Base-by-base conservation (phyloP, 2,329 filamentous ascomycete genomes). In the Cadophora luteo-olivacea region DNA sequence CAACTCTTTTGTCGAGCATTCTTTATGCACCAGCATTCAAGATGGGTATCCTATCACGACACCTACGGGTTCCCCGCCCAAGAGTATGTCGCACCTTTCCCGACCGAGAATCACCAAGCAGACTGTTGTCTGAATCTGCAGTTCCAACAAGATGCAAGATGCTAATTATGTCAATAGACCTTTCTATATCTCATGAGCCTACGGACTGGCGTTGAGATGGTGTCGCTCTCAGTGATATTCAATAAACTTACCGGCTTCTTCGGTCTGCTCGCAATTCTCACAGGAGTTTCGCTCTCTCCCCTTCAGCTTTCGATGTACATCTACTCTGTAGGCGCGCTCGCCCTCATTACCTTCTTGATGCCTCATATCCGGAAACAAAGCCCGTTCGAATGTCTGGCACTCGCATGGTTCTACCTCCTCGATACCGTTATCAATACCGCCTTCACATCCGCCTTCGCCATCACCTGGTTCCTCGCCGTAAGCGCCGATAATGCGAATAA, bases 201-300 rank as follows among this genome's bases (percentile, higher is more conserved):
- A 65, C 92, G 93, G 75, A 95, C 92, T 41, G 94, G 93, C 73
- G 91, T 92, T 58, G 93, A 96, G 75, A 86, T 97, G 76, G 93
- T 97, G 76, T 90, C 92, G 4, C 85, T 96, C 70, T 89, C 92
- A 12, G 87, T 97, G 72, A 85, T 97, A 66, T 90, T 97, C 82
- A 97, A 97, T 85, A 97, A 97, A 81, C 88, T 94, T 73, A 95
- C 93, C 61, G 94, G 94, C 68, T 85, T 97, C 74, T 97, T 97
- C 81, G 94, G 94, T 72, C 85, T 97, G 54, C 90, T 97, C 74
- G 94, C 94, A 68, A 87, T 97, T 74, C 84, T 97, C 72, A 97
- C 94, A 29, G 95, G 95, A 78, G 94, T 92, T 80, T 85, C 91
- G 74, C 88, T 97, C 71, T 94, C 93, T 65, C 85, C 89, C 36